phyloP scores from a whole-genome alignment of 257 asterid species.

The Mitragyna speciosa region DNA sequence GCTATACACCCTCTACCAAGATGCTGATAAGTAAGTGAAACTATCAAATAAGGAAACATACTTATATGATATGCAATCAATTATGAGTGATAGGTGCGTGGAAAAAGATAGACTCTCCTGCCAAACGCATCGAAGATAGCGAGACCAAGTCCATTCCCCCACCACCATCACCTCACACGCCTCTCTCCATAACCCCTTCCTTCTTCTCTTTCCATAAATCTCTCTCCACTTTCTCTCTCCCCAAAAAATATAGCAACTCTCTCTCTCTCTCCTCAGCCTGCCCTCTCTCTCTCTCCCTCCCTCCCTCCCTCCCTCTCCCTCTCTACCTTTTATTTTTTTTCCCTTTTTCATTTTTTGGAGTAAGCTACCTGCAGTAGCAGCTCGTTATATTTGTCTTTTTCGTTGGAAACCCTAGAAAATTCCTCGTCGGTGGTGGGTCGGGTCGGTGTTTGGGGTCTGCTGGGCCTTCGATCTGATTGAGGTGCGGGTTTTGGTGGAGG shows the following conservation, averaged over 20 bases:
- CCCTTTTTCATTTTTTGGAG: constrained; percentile 21
- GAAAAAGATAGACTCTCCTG: constrained; percentile 50
- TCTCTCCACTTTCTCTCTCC: constrained; percentile 16
- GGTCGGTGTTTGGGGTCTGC: constrained; percentile 28
- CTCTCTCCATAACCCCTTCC: constrained; percentile 12
- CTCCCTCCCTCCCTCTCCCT: constrained; percentile 23
- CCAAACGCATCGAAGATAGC: constrained; percentile 96
- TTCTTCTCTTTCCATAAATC: constrained; percentile 19
- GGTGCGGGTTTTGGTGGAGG: constrained; percentile 9
- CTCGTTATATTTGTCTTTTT: background rate
- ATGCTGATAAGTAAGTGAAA: accelerated
- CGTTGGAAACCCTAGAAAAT: constrained; percentile 61
- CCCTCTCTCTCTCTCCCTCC: constrained; percentile 27
- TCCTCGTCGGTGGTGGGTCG: constrained; percentile 38
- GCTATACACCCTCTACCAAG: constrained; percentile 52
- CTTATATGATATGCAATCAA: too few species aligned
- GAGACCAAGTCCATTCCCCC: constrained; percentile 82
- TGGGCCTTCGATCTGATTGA: constrained; percentile 71
- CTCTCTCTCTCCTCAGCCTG: constrained; percentile 37
- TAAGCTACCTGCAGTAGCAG: background rate
- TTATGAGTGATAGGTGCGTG: background rate
- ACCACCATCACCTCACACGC: constrained; percentile 39
- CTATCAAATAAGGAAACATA: constrained; percentile 15
- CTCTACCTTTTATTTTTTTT: constrained; percentile 26
- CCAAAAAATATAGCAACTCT: background rate